Percentiles rank a stretch among this genome's conserved stretches.
These are phyloP conservation scores for Boletales sp. DNA, from an alignment of 768 basidiomycete genomes.

Conservation along the genomic window DNA sequence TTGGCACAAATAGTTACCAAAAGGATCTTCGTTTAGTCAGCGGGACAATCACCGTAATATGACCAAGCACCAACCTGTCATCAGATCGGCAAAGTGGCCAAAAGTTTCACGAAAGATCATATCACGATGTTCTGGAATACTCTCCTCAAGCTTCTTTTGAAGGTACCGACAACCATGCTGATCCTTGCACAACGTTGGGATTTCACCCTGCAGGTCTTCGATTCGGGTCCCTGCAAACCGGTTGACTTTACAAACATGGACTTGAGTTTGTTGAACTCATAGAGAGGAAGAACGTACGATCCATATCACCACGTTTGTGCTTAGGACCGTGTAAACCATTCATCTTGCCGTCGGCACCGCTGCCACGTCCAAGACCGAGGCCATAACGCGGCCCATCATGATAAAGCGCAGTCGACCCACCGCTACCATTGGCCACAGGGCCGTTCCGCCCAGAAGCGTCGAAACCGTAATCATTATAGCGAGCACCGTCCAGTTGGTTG, in stretches of 20 bases:
- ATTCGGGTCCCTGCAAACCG: conserved; percentile 94
- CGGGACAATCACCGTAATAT: not conserved
- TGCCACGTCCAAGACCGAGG: conserved; percentile 54
- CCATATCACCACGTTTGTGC: conserved; percentile 91
- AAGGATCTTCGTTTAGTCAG: conserved; percentile 64
- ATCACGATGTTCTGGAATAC: conserved; percentile 91
- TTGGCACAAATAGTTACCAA: conserved; percentile 99
- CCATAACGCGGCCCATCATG: conserved; percentile 79
- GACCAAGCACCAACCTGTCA: conserved; percentile 68
- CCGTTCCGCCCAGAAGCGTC: conserved; percentile 44
- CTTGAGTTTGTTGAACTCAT: not conserved
- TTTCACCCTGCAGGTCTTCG: conserved; percentile 95
- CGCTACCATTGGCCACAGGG: conserved; percentile 34
- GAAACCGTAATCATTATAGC: conserved; percentile 57
- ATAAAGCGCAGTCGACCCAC: conserved; percentile 72
- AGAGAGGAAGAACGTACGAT: conserved; percentile 63
- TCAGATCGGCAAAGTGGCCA: conserved; percentile 94
- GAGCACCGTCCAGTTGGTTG: conserved; percentile 47
- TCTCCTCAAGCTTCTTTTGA: conserved; percentile 98
- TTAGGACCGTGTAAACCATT: conserved; percentile 89
- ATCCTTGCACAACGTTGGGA: conserved; percentile 92
- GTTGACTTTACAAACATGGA: conserved; percentile 58
- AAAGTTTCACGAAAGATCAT: conserved; percentile 99
- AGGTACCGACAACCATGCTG: conserved; percentile 98
- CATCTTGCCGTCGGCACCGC: conserved; percentile 72